These are phyloP conservation scores for Sarcodon aspratus DNA, from an alignment of 768 basidiomycete genomes.

Conservation along the genomic window DNA sequence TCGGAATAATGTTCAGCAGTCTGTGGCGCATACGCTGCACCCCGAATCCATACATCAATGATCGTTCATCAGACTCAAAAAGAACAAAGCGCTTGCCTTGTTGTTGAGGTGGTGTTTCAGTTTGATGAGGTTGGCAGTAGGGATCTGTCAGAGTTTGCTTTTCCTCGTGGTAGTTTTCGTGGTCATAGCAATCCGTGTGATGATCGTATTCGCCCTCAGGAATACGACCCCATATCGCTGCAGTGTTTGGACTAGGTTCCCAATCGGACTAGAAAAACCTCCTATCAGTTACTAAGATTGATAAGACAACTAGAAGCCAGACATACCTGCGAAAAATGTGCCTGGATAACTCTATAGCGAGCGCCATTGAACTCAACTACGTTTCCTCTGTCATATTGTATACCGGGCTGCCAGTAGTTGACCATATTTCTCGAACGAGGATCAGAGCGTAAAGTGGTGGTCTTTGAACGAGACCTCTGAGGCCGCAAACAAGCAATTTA, in stretches of 20 bases:
- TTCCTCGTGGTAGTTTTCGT: constrained; percentile 10
- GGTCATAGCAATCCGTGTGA: constrained; percentile 3
- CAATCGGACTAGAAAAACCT: constrained; percentile 41
- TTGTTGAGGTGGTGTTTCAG: not conserved
- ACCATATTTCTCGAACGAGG: constrained; percentile 20
- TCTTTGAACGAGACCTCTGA: no score
- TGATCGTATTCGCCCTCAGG: constrained; percentile 16
- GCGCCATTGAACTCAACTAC: constrained; percentile 46
- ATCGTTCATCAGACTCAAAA: no score
- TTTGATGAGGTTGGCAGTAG: constrained; percentile 3
- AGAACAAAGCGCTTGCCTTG: no score
- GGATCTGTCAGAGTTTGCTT: constrained; percentile 6
- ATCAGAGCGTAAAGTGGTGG: no score
- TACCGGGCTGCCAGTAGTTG: constrained; percentile 50
- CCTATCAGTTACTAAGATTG: constrained; percentile 3
- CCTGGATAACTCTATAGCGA: constrained; percentile 60
- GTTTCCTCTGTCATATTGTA: constrained; percentile 39
- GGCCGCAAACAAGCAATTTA: no score
- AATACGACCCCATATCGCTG: constrained; percentile 58
- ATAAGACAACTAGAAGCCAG: not conserved
- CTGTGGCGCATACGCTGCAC: constrained; percentile 2
- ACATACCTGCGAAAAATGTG: constrained; percentile 56
- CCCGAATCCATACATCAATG: not conserved
- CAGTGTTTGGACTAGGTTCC: constrained; percentile 41
- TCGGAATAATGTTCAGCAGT: constrained; percentile 12